Percentiles rank a stretch among this genome's conserved stretches.
Conservation (phyloP, 768 basidiomycete species). For the Leucocoprinus leucothites region DNA sequence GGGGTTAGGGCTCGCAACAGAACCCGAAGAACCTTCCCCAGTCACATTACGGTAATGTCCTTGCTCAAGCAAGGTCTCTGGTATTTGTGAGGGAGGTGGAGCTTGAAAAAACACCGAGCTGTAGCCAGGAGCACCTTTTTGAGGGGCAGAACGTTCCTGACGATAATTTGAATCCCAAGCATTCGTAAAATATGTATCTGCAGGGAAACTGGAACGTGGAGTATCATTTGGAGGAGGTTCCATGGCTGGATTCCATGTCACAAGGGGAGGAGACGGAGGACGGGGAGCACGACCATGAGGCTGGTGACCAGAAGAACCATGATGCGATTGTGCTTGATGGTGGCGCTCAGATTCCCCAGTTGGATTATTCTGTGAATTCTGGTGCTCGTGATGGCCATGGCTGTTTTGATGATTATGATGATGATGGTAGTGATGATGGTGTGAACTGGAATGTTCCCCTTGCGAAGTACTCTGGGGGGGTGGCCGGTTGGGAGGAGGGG, state of each 20-base stretch:
- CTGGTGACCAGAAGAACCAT: conserved; percentile 18
- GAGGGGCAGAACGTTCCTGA: conserved; percentile 8
- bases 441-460: not conserved
- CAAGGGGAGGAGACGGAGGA: conserved; percentile 58
- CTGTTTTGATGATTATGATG: no score
- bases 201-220: conserved; percentile 56
- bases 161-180: conserved; percentile 68
- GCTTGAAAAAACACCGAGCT: conserved; percentile 56
- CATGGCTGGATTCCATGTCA: conserved; percentile 77
- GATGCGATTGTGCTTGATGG: conserved; percentile 20
- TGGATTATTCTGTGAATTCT: conserved; percentile 12
- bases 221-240: conserved; percentile 74
- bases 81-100: conserved; percentile 58
- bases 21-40: conserved; percentile 39
- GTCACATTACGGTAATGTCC: conserved; percentile 72
- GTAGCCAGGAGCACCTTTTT: conserved; percentile 14
- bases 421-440: conserved; percentile 1
- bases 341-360: not conserved
- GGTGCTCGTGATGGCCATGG: conserved; percentile 16
- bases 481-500: conserved; percentile 2
- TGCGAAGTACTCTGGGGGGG: not conserved
- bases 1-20: conserved; percentile 60
- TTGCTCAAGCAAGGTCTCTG: conserved; percentile 62
- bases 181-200: conserved; percentile 78
- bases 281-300: conserved; percentile 20